Conservation (phyloP, 768 basidiomycete genomes). For the Dendrothele bispora region DNA sequence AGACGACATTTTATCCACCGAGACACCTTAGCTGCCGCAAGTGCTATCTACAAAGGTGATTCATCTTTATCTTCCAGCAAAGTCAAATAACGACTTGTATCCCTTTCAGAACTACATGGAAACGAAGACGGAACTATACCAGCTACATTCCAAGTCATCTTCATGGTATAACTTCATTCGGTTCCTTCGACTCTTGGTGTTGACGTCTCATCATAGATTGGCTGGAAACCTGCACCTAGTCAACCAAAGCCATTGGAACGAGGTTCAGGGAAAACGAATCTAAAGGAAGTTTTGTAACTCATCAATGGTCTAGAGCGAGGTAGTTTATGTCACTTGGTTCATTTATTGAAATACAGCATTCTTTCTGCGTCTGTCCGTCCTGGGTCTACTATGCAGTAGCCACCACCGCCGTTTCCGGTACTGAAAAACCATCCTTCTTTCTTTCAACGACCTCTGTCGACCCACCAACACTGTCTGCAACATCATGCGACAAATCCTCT, state of each 20-base stretch:
- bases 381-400: not conserved
- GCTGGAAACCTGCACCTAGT: constrained; percentile 74
- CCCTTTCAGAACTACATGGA: constrained; percentile 72
- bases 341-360: not conserved
- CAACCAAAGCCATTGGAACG: constrained; percentile 68
- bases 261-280: constrained; percentile 58
- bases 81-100: not conserved
- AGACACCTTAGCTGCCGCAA: constrained; percentile 88
- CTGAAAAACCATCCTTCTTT: no score
- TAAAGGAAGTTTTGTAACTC: constrained; percentile 64
- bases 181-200: not conserved
- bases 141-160: constrained; percentile 96
- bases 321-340: constrained; percentile 6
- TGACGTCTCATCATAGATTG: constrained; percentile 50
- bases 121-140: constrained; percentile 81
- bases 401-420: not conserved
- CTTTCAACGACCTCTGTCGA: no score
- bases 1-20: constrained; percentile 72
- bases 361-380: not conserved
- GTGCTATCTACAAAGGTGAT: constrained; percentile 89
- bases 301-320: not conserved
- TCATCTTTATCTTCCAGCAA: not conserved
- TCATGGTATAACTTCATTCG: constrained; percentile 60
- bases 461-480: no score
- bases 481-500: no score